These are phyloP conservation scores for Melanomma pulvis-pyrius DNA, from an alignment of 495 filamentous ascomycete genomes.

Conservation along the genomic window DNA sequence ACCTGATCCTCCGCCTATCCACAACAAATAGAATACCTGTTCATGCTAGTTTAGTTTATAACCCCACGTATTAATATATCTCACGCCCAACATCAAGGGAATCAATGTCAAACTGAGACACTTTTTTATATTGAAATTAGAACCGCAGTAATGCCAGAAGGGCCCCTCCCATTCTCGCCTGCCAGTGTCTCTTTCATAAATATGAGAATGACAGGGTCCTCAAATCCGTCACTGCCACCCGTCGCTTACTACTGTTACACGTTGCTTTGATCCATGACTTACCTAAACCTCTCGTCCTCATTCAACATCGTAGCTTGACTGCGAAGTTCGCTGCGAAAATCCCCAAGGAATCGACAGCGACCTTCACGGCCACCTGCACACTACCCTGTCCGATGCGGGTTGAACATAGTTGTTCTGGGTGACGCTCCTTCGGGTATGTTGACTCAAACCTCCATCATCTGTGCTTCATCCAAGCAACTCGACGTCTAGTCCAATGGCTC, in stretches of 20 bases:
- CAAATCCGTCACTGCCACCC: not conserved
- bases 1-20: not conserved
- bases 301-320: not conserved
- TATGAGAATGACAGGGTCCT: constrained; percentile 7
- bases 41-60: not conserved
- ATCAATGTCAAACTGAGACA: not conserved
- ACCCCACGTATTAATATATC: not conserved
- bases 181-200: constrained; percentile 30
- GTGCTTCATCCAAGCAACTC: constrained; percentile 75
- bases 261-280: not conserved
- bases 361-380: not conserved
- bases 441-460: not conserved
- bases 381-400: not conserved
- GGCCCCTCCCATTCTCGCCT: not conserved
- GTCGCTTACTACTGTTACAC: not conserved
- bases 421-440: not conserved
- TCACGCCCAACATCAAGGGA: not conserved
- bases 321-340: not conserved
- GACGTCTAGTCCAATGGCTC: constrained; percentile 95
- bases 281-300: not conserved
- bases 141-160: not conserved
- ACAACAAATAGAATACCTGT: not conserved
- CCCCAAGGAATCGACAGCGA: not conserved
- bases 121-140: constrained; percentile 1
- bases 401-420: not conserved